phyloP scores from a whole-genome alignment of 83 land plant species.

The Isoetes engelmannii region DNA sequence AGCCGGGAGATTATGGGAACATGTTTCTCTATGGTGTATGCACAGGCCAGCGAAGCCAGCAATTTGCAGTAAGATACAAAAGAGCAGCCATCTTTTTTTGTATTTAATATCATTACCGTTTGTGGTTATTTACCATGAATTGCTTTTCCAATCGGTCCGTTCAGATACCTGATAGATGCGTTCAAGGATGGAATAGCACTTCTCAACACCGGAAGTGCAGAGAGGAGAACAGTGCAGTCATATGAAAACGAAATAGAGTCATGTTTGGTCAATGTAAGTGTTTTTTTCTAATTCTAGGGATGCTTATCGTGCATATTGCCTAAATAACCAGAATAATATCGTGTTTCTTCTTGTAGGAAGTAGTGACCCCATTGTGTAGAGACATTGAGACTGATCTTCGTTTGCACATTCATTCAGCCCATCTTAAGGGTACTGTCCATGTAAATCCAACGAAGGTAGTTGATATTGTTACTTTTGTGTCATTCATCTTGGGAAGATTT shows the following conservation, averaged over 20 bases:
- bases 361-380: constrained; percentile 45
- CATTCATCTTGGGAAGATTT: background rate
- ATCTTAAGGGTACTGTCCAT: constrained; percentile 46
- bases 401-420: constrained; percentile 53
- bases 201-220: constrained; percentile 36
- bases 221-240: constrained; percentile 19
- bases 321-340: background rate
- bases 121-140: background rate
- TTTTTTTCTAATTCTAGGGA: background rate
- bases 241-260: constrained; percentile 40
- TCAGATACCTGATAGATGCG: constrained; percentile 36
- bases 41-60: constrained; percentile 31
- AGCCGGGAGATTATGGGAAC: constrained; percentile 43
- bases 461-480: background rate
- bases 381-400: constrained; percentile 59
- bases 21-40: constrained; percentile 47
- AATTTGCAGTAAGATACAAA: constrained; percentile 40
- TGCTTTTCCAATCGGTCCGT: too few species aligned
- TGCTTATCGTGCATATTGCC: background rate
- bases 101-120: background rate
- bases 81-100: background rate
- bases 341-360: constrained; percentile 29
- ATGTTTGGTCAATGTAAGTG: constrained; percentile 31
- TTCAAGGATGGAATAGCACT: constrained; percentile 47
- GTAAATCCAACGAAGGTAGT: constrained; percentile 53